Base-by-base conservation (phyloP, 805 yeast species). In the Maudiozyma serrabonitensis region DNA sequence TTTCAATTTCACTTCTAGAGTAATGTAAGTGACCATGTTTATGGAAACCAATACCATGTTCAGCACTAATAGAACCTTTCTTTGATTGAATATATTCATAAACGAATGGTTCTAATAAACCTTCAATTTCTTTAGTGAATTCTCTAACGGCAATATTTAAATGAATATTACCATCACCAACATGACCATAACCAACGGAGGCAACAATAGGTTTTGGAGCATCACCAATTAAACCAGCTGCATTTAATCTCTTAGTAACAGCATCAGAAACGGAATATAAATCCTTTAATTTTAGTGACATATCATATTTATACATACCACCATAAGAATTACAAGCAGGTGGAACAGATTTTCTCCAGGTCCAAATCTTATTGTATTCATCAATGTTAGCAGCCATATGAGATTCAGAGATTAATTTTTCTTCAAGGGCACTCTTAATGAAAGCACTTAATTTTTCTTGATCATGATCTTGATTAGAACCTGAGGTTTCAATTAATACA, bases 231-330 rank as follows among this genome's bases (percentile, higher is more conserved):
- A 90, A 69, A 2, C 77, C 81, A 32, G 76, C 75, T 35, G 74
- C 80, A 2, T 53, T 60, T 54, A 91, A 72, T 58, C 77, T 76
- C 43, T 68, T 79, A 56, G 82, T 78, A n/a, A 82, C 81, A 9
- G 84, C 95, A 44, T 80, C 85, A 21, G 91, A 95, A 47, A 91
- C 71, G 11, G 82, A 83, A 62, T 89, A 91, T 70, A 93, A 74
- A 47, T 81, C 87, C 18, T 76, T 73, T 55, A 93, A 75, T 34
- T 97, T 97, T 52, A 91, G 72, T 3, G 96, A 88, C 41, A 93
- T 96, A 59, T 91, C 99, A 63, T 93, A 91, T 71, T 91, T 91
- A 74, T 91, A 91, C 48, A 90, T 97, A 58, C 98, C 99, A 46
- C 99, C 98, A 38, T 75, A 81, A 52, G 78, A 75, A 46, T 86